Base-by-base conservation (phyloP, 805 yeast species). In the Schizosaccharomyces osmophilus region DNA sequence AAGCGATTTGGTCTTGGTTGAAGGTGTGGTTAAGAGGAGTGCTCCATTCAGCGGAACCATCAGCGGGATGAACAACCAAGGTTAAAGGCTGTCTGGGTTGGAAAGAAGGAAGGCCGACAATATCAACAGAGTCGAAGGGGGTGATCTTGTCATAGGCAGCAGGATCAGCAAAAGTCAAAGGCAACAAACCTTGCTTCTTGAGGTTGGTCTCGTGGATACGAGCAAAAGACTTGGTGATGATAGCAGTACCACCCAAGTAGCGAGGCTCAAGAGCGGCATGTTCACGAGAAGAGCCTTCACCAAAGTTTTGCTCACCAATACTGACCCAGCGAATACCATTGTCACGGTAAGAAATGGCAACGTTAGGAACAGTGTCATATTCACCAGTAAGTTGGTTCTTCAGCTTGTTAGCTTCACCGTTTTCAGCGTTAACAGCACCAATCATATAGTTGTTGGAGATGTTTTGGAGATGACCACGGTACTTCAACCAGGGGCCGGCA, bases 201-300 rank as follows among this genome's bases (percentile, higher is more conserved):
- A 90, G 81, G 74, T 90, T 90, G 43, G 98, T 90, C 77, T 90
- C 98, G 74, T 90, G 98, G 69, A 90, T 90, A 78, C 98, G 84
- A 43, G 98, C 98, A 75, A 90, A 90, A 9, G 97, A 89, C 74
- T 89, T 90, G 67, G 87, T 95, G 64, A 90, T 75, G 64, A 90
- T 84, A 65, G 88, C 80, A 63, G 83, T 74, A 65, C 98, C 97
- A 64, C 97, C 97, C 57, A 93, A 78, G 77, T 86, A 93, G 73
- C 94, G 80, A 62, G 97, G 98, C 42, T 93, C 87, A 66, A 93
- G 77, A 17, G 97, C 97, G 58, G 98, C 98, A 69, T 90, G 98
- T 73, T 90, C 98, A 79, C 98, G 85, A 41, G 98, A 97, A 60
- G 97, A 89, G 68, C 98, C 98, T 77, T 90, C 98, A 74, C 98